Conservation (phyloP, 306 rosid genomes). For the Hylodesmum podocarpum region DNA sequence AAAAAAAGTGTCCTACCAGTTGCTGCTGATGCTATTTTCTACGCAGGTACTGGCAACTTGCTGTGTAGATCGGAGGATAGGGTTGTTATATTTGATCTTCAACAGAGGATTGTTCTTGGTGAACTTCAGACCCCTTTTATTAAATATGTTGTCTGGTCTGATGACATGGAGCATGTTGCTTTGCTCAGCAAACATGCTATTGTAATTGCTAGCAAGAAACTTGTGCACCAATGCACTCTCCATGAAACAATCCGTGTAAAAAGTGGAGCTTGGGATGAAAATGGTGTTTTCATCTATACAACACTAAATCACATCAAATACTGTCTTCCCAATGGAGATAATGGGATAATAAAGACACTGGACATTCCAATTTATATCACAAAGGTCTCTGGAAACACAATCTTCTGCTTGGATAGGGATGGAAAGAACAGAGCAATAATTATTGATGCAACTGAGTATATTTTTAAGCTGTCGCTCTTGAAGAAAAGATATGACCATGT, state of each 20-base stretch:
- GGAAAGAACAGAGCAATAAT: conserved; percentile 72
- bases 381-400: conserved; percentile 72
- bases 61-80: conserved; percentile 87
- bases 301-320: conserved; percentile 90
- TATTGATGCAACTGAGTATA: conserved; percentile 87
- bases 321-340: conserved; percentile 92
- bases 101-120: conserved; percentile 77
- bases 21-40: conserved; percentile 78
- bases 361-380: conserved; percentile 92
- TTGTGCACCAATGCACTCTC: conserved; percentile 93
- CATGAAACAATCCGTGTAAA: conserved; percentile 97
- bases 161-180: conserved; percentile 84
- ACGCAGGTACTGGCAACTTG: conserved; percentile 88
- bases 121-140: conserved; percentile 87
- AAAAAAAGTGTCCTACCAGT: conserved; percentile 77
- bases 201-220: conserved; percentile 80
- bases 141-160: conserved; percentile 88
- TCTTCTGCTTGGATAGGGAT: conserved; percentile 91
- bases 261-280: conserved; percentile 98
- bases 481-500: conserved; percentile 84
- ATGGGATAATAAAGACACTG: conserved; percentile 86
- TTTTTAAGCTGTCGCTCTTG: conserved; percentile 79
- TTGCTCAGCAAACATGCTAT: conserved; percentile 95
- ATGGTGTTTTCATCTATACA: conserved; percentile 86
- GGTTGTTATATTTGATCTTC: conserved; percentile 84